phyloP scores from a whole-genome alignment of 192 early-diverging fungal species.

The Backusella westeae region DNA sequence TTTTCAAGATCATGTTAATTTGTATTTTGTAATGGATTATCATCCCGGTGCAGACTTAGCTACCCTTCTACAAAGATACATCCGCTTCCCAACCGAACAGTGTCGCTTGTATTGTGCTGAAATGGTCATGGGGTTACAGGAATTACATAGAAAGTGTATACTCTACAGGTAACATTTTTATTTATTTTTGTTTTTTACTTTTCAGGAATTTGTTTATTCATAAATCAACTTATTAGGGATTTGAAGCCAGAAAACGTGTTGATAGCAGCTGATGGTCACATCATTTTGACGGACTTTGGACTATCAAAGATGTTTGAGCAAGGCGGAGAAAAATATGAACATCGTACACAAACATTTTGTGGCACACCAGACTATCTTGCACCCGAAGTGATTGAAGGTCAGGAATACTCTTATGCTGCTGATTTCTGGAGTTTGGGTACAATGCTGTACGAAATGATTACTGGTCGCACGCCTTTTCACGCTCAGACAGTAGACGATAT shows the following conservation, averaged over 20 bases:
- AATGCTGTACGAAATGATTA: slow-evolving; percentile 89
- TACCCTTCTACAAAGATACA: slow-evolving; percentile 67
- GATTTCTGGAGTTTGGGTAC: slow-evolving; percentile 96
- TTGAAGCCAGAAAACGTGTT: slow-evolving; percentile 79
- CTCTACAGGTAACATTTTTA: slow-evolving; percentile 62
- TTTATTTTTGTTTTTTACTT: not conserved
- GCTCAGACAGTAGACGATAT: slow-evolving; percentile 55
- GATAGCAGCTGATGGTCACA: slow-evolving; percentile 75
- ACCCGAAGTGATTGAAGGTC: slow-evolving; percentile 72
- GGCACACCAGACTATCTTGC: slow-evolving; percentile 85
- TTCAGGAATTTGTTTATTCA: slow-evolving; percentile 13
- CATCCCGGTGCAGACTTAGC: slow-evolving; percentile 92
- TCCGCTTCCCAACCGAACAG: slow-evolving; percentile 63
- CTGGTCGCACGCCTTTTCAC: slow-evolving; percentile 66
- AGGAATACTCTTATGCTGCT: slow-evolving; percentile 66
- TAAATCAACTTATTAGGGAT: slow-evolving; percentile 46
- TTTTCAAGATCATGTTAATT: slow-evolving; percentile 81
- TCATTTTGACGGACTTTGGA: slow-evolving; percentile 93
- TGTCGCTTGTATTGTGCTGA: slow-evolving; percentile 87
- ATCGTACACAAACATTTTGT: slow-evolving; percentile 65
- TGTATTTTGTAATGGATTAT: slow-evolving; percentile 92
- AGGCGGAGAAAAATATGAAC: slow-evolving; percentile 23
- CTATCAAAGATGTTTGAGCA: slow-evolving; percentile 71
- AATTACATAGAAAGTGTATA: slow-evolving; percentile 85
- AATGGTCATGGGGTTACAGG: slow-evolving; percentile 82